These are phyloP conservation scores for Fusarium sambucinum DNA, from an alignment of 2,329 filamentous ascomycete species.

Conservation along the genomic window DNA sequence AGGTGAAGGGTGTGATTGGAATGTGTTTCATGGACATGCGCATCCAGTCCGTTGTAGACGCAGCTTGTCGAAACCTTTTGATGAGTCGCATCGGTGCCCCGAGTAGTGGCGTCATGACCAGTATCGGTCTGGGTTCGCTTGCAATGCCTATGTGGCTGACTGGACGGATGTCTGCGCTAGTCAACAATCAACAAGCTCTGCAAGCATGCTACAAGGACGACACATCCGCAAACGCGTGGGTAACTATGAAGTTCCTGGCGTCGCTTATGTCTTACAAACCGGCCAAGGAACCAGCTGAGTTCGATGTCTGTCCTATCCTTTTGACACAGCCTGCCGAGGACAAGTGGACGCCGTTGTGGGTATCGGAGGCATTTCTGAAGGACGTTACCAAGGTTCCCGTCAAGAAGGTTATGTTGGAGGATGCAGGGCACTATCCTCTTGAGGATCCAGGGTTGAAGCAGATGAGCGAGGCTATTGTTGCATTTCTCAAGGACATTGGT, in stretches of 20 bases:
- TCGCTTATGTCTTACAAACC: not conserved
- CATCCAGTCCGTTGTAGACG: not conserved
- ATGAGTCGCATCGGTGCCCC: slow-evolving; percentile 10
- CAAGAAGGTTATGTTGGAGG: slow-evolving; percentile 8
- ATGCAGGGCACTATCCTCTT: slow-evolving; percentile 11
- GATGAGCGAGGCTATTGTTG: slow-evolving; percentile 12
- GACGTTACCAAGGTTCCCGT: not conserved
- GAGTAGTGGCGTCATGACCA: not conserved
- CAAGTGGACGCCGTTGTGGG: slow-evolving; percentile 2
- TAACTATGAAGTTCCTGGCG: slow-evolving; percentile 4
- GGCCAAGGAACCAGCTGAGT: not conserved
- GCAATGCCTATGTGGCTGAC: slow-evolving; percentile 9
- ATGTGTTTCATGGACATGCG: slow-evolving; percentile 31
- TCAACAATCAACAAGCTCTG: not conserved
- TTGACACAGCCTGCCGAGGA: slow-evolving; percentile 10
- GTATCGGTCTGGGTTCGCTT: slow-evolving; percentile 4
- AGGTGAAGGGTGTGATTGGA: not conserved
- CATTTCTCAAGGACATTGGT: slow-evolving; percentile 15
- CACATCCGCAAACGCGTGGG: not conserved
- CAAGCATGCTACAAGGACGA: slow-evolving; percentile 7
- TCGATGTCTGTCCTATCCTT: slow-evolving; percentile 17
- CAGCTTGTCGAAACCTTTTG: slow-evolving; percentile 8
- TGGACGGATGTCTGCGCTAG: slow-evolving; percentile 7
- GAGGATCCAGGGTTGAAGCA: slow-evolving; percentile 10
- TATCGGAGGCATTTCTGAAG: slow-evolving; percentile 3